These are phyloP conservation scores for Xylariales sp. DNA, from an alignment of 2,329 filamentous ascomycete genomes.

Conservation along the genomic window DNA sequence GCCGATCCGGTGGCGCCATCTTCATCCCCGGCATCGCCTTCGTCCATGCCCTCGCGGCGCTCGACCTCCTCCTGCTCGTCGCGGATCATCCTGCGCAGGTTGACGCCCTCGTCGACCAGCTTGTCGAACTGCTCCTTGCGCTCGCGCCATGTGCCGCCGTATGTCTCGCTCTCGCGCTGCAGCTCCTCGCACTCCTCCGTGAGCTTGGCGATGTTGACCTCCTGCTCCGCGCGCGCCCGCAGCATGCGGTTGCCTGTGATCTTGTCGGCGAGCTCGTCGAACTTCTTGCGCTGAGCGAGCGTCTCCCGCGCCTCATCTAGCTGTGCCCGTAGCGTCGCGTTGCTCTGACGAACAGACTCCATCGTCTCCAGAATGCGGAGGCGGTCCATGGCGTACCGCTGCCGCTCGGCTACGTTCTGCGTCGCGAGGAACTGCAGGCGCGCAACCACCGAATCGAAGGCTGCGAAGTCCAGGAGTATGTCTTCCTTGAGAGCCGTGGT, in stretches of 20 bases:
- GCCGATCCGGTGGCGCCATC: conserved; percentile 28
- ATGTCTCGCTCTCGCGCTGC: conserved; percentile 77
- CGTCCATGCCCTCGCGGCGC: conserved; percentile 75
- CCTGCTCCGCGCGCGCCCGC: conserved; percentile 79
- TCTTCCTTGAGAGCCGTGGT: conserved; percentile 58
- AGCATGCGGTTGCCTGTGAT: conserved; percentile 79
- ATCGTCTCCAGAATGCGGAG: conserved; percentile 74
- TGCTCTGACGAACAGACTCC: conserved; percentile 72
- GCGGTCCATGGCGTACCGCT: conserved; percentile 79
- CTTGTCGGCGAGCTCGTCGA: conserved; percentile 82
- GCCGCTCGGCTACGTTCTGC: conserved; percentile 78
- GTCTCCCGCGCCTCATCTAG: conserved; percentile 73
- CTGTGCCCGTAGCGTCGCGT: conserved; percentile 65
- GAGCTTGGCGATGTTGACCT: conserved; percentile 71
- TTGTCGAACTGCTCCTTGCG: conserved; percentile 80
- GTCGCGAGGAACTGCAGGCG: conserved; percentile 83
- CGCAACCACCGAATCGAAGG: conserved; percentile 80
- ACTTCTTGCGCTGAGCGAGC: conserved; percentile 74
- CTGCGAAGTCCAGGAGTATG: conserved; percentile 80
- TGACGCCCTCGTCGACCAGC: conserved; percentile 88
- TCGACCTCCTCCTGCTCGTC: conserved; percentile 96
- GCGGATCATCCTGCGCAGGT: conserved; percentile 77
- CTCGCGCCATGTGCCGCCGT: conserved; percentile 79
- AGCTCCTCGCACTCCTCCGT: conserved; percentile 85
- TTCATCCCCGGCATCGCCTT: conserved; percentile 45